Evolutionary conservation across 345 rosid genomes (phyloP).

Genomic region (Hypericum perforatum): DNA sequence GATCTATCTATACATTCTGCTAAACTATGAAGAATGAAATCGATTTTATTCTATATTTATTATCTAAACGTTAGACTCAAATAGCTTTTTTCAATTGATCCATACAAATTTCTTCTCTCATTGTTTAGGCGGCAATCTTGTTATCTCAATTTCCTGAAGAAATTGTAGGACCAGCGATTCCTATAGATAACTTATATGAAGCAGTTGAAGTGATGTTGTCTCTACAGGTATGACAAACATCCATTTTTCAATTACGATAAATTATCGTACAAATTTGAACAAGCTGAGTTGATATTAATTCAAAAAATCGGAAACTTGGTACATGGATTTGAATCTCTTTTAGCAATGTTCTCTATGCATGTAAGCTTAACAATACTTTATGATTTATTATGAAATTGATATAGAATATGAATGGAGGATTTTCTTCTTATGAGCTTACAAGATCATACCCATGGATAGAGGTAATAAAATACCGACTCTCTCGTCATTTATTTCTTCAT

Average conservation of each 20-base stretch:
- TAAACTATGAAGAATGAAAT: too few species aligned
- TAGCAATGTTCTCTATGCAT: conserved; percentile 6
- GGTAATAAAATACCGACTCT: conserved; percentile 20
- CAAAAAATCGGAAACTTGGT: too few species aligned
- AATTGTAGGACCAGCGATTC: conserved; percentile 38
- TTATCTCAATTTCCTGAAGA: conserved; percentile 32
- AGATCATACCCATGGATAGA: conserved; percentile 64
- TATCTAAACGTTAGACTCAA: too few species aligned
- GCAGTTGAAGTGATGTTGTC: conserved; percentile 50
- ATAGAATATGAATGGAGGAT: conserved; percentile 61
- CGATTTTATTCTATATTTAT: too few species aligned
- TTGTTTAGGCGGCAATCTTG: conserved; percentile 41
- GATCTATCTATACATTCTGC: too few species aligned
- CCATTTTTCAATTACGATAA: too few species aligned
- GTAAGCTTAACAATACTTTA: not conserved
- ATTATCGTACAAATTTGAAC: too few species aligned
- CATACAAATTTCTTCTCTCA: too few species aligned
- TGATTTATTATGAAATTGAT: not conserved
- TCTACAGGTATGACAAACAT: conserved; percentile 34
- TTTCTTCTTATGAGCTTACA: conserved; percentile 67
- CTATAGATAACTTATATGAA: conserved; percentile 28
- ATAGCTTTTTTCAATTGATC: too few species aligned
- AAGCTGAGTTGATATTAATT: too few species aligned
- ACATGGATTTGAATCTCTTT: not conserved
- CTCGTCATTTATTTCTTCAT: not conserved